Evolutionary conservation across 768 basidiomycete species (phyloP), one percentile per base, ranked within the genome.

Genomic region (Steccherinum ochraceum): DNA sequence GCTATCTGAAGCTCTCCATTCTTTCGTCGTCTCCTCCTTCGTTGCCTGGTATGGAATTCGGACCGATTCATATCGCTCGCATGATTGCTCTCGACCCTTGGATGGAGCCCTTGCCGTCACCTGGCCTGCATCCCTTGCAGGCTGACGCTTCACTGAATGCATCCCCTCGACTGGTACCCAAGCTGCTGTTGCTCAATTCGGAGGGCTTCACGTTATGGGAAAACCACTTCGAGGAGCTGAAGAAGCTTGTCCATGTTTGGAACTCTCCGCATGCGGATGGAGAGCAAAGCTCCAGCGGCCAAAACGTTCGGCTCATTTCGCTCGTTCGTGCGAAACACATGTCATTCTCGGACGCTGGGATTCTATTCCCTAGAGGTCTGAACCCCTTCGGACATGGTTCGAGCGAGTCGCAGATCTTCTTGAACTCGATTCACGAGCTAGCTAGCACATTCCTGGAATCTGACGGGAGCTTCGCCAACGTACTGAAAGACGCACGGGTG

Each of bases 161-260:
- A 2, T 16, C 52, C 45, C 27, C 58, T 45, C 7, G 30, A 35
- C 30, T 18, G 41, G 48, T 26, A n/a, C 57, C 42, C 26, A 55
- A 40, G 50, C 40, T 86, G 58, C 63, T 89, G 43, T 78, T 90
- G 12, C 78, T 93, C 58, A 89, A 89, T 60, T 86, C 87, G 16
- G 83, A 89, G 60, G 71, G 66, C 0, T 92, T 92, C 60, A 88
- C 89, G 1, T 69, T 90, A 2, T 93, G 90, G 90, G 76, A 77
- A 43, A 75, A 75, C 43, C 89, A 93, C 62, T 91, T 88, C 59
- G 64, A 69, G 25, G 72, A 81, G 19, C 66, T 90, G 44, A 58
- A 71, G 56, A 73, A 73, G 24, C 66, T 88, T 21, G 70, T 83
- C 5, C 68, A 67, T 30, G 65, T 63, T 11, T 89, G 87, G 85